These are phyloP conservation scores for Nicotiana knightiana DNA, from an alignment of 257 asterid genomes.

Conservation along the genomic window DNA sequence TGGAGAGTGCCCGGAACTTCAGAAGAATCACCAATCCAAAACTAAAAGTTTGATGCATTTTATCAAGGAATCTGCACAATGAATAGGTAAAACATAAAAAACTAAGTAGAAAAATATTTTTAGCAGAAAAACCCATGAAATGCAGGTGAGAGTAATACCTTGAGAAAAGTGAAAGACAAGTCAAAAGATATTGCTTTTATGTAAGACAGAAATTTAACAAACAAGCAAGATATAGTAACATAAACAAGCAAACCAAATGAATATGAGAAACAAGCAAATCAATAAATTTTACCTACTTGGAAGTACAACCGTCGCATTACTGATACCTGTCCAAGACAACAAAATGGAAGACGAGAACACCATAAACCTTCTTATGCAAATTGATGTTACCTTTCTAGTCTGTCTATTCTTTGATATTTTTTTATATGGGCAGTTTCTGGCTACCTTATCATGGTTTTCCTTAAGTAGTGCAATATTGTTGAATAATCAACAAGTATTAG, in stretches of 20 bases:
- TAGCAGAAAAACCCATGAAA: conserved; percentile 17
- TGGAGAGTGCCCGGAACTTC: conserved; percentile 85
- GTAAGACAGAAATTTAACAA: not conserved
- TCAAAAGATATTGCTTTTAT: not conserved
- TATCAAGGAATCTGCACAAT: conserved; percentile 95
- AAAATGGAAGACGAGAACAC: not conserved
- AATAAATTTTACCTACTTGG: not conserved
- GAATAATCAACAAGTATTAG: not conserved
- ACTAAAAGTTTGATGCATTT: conserved; percentile 73
- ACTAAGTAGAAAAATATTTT: conserved; percentile 20
- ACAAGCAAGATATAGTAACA: not conserved
- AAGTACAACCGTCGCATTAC: not conserved
- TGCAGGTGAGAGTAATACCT: not conserved
- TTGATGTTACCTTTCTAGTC: no score
- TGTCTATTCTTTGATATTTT: not conserved
- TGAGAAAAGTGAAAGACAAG: not conserved
- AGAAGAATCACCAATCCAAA: conserved; percentile 98
- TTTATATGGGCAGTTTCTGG: not conserved
- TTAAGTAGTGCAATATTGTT: not conserved
- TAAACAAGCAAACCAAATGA: not conserved
- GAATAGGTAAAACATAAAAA: conserved; percentile 56
- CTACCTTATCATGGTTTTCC: not conserved
- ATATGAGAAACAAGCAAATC: not conserved
- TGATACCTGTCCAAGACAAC: not conserved
- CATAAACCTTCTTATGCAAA: not conserved